Conservation (phyloP, 192 early-diverging fungal species). For the Mortierella hygrophila region DNA sequence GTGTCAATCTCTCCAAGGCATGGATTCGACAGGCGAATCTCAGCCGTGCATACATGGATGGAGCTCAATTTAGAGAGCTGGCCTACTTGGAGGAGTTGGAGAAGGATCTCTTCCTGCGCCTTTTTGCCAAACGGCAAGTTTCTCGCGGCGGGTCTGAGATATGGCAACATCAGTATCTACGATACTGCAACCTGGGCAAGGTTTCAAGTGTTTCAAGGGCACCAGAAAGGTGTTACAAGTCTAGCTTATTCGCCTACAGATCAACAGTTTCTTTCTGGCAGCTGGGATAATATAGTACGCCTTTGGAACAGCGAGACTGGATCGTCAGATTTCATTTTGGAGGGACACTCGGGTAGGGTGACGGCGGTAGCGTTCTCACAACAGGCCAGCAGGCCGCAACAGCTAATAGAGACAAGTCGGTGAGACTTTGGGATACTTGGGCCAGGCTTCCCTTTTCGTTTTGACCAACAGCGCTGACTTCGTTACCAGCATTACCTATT, state of each 20-base stretch:
- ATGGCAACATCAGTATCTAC: background rate
- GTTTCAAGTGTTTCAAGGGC: conserved; percentile 44
- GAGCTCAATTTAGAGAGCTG: background rate
- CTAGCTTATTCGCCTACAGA: background rate
- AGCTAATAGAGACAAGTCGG: no score
- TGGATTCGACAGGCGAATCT: conserved; percentile 1
- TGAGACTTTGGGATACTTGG: no score
- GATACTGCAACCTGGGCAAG: conserved; percentile 5
- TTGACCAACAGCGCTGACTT: no score
- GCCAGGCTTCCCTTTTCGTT: no score
- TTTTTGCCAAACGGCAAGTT: background rate
- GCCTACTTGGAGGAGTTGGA: background rate
- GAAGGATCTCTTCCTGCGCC: background rate
- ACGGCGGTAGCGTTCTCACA: no score
- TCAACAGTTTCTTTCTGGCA: background rate
- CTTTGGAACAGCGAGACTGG: background rate
- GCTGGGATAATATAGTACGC: background rate
- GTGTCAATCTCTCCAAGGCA: background rate
- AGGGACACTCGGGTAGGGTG: no score
- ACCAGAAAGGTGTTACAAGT: background rate
- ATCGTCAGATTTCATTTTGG: background rate
- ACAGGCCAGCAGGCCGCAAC: no score
- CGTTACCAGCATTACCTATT: no score
- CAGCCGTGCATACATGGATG: background rate
- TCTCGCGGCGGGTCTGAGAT: background rate